phyloP scores from a whole-genome alignment of 768 basidiomycete species.

The Boletus pseudo-olivaceus region DNA sequence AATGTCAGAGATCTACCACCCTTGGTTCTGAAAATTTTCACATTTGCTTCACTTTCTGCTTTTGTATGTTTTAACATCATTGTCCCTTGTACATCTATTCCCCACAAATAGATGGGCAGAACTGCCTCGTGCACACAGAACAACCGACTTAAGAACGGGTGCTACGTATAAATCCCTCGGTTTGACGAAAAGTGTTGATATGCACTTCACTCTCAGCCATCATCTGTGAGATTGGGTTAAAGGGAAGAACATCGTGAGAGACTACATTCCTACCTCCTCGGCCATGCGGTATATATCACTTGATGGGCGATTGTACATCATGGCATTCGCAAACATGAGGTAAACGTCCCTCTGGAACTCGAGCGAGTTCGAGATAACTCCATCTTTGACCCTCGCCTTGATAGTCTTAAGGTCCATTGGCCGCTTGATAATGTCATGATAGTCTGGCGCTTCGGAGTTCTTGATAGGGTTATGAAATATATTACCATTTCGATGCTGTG shows the following conservation, averaged over 20 bases:
- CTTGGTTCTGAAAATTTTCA: conserved; percentile 63
- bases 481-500: conserved; percentile 81
- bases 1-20: conserved; percentile 81
- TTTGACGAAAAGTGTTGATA: conserved; percentile 69
- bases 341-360: conserved; percentile 90
- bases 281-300: conserved; percentile 90
- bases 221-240: conserved; percentile 46
- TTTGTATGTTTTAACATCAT: background rate
- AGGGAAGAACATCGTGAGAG: background rate
- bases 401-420: conserved; percentile 96
- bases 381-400: conserved; percentile 81
- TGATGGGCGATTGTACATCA: conserved; percentile 92
- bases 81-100: conserved; percentile 3
- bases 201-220: conserved; percentile 68
- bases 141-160: conserved; percentile 25
- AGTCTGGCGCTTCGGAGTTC: conserved; percentile 84
- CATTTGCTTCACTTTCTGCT: background rate
- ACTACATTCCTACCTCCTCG: conserved; percentile 63
- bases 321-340: conserved; percentile 94
- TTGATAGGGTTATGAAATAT: conserved; percentile 92
- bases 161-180: conserved; percentile 62
- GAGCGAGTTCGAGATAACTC: conserved; percentile 70
- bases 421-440: conserved; percentile 87
- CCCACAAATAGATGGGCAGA: background rate
- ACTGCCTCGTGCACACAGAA: background rate